phyloP scores from a whole-genome alignment of 805 yeast species.

The Metschnikowia similis region DNA sequence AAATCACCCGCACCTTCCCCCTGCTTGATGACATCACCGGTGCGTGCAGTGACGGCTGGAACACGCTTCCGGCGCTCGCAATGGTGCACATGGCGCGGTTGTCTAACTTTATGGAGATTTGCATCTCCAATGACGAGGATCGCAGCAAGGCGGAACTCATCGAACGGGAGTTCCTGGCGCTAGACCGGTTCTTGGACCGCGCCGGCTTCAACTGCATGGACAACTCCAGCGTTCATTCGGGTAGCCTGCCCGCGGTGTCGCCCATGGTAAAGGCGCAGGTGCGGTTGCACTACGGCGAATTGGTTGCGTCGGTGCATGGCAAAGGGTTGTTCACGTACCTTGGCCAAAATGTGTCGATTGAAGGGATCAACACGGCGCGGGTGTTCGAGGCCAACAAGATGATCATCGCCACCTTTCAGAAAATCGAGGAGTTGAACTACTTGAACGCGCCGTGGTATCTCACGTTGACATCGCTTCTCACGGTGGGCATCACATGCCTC shows the following conservation, averaged over 20 bases:
- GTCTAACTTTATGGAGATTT: constrained; percentile 33
- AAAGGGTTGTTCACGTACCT: constrained; percentile 27
- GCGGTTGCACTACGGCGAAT: constrained; percentile 36
- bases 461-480: constrained; percentile 41
- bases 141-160: constrained; percentile 28
- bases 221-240: constrained; percentile 1
- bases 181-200: constrained; percentile 30
- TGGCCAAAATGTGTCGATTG: constrained; percentile 28
- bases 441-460: constrained; percentile 51
- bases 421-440: constrained; percentile 22
- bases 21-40: constrained; percentile 24
- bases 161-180: constrained; percentile 25
- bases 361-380: constrained; percentile 28
- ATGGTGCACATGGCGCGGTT: constrained; percentile 42
- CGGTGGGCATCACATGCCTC: constrained; percentile 39
- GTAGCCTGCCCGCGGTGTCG: constrained; percentile 9
- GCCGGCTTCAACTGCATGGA: constrained; percentile 30
- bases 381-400: constrained; percentile 25
- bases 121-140: constrained; percentile 23
- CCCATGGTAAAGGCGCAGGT: constrained; percentile 31
- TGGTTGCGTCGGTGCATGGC: constrained; percentile 34
- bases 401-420: not conserved
- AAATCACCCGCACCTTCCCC: constrained; percentile 33
- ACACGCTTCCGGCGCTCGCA: constrained; percentile 43
- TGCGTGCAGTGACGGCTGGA: constrained; percentile 43